Evolutionary conservation across 176 grass and related monocot genomes (phyloP).

Genomic region (Juncus inflexus): DNA sequence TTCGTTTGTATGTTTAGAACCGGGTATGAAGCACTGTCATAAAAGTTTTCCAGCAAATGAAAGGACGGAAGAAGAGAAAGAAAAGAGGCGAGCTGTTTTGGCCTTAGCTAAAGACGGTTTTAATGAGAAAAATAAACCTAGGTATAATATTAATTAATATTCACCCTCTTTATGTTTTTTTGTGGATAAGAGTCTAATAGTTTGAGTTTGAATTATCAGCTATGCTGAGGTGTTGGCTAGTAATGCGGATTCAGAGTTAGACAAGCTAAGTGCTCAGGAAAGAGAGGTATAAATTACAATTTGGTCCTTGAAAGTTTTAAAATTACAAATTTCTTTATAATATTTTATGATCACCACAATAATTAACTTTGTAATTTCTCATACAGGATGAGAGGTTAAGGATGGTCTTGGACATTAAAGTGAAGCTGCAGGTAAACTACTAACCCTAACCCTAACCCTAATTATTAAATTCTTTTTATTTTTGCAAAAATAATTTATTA

Average conservation of each 20-base stretch:
- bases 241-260: constrained; percentile 61
- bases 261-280: constrained; percentile 94
- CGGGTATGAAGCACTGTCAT: constrained; percentile 53
- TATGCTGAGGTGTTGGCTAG: constrained; percentile 45
- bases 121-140: constrained; percentile 52
- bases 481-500: constrained; percentile 20
- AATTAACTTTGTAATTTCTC: constrained; percentile 25
- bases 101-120: constrained; percentile 60
- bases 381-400: constrained; percentile 83
- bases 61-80: constrained; percentile 97
- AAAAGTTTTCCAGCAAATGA: constrained; percentile 79
- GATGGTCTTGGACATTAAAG: constrained; percentile 99
- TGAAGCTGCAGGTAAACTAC: constrained; percentile 85
- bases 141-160: constrained; percentile 33
- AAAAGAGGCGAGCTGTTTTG: constrained; percentile 78
- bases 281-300: constrained; percentile 54
- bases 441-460: constrained; percentile 1
- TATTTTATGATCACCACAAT: constrained; percentile 13
- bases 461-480: constrained; percentile 14
- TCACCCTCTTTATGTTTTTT: constrained; percentile 15
- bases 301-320: neutral
- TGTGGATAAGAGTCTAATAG: neutral
- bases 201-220: constrained; percentile 36
- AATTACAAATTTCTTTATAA: constrained; percentile 15
- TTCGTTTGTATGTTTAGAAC: constrained; percentile 40